phyloP scores from a whole-genome alignment of 768 basidiomycete genomes.

The Calvatia gigantea region DNA sequence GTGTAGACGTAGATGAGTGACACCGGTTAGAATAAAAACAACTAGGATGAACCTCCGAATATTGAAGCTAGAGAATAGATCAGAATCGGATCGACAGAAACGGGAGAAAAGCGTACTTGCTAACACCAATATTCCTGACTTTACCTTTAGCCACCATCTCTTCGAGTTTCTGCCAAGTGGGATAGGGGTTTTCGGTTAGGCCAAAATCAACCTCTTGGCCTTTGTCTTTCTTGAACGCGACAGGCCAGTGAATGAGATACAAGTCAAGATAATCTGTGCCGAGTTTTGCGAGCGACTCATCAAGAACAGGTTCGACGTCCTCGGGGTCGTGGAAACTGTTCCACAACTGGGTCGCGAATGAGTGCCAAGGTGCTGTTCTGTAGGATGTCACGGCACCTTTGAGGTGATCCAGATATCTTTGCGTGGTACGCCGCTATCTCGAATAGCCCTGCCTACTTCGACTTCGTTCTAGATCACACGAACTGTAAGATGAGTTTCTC shows the following conservation, averaged over 20 bases:
- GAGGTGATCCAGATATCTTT: constrained; percentile 68
- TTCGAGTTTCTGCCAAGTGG: constrained; percentile 80
- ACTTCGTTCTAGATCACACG: constrained; percentile 52
- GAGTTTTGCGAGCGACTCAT: constrained; percentile 60
- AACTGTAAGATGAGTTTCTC: neutral
- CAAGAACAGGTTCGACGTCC: constrained; percentile 63
- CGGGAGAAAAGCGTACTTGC: constrained; percentile 52
- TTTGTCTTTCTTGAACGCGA: constrained; percentile 46
- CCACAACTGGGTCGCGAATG: constrained; percentile 51
- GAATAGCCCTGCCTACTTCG: constrained; percentile 63
- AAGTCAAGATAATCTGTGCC: constrained; percentile 73
- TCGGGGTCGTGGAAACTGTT: constrained; percentile 74
- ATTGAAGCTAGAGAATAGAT: constrained; percentile 48
- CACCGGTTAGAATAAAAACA: neutral
- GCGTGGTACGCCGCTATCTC: constrained; percentile 55
- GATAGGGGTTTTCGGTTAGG: constrained; percentile 68
- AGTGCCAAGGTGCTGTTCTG: neutral
- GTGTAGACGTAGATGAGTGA: constrained; percentile 15
- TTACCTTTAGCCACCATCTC: constrained; percentile 76
- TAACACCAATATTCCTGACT: constrained; percentile 75
- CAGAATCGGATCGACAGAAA: neutral
- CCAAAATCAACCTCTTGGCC: constrained; percentile 42
- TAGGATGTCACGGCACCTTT: constrained; percentile 32
- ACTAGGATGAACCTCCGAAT: constrained; percentile 38
- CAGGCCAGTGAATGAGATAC: constrained; percentile 78